Conservation (phyloP, 2,329 filamentous ascomycete genomes). For the Aureobasidium sp. region DNA sequence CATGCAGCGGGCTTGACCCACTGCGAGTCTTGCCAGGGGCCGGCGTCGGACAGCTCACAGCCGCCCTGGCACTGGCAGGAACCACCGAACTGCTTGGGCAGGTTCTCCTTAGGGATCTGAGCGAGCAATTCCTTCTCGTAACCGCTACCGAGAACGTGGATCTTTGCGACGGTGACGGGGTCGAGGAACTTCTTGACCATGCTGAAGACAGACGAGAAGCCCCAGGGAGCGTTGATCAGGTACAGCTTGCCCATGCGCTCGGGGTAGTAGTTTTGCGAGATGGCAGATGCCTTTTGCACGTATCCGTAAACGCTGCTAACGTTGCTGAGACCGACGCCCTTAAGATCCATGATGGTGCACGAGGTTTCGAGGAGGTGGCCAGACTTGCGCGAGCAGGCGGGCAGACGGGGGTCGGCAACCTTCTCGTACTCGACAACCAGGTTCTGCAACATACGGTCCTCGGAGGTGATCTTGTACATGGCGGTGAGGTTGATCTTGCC, state of each 20-base stretch:
- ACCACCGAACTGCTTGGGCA: constrained; percentile 81
- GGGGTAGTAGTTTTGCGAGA: constrained; percentile 99
- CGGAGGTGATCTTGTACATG: constrained; percentile 88
- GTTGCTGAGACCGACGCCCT: constrained; percentile 80
- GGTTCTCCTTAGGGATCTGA: constrained; percentile 82
- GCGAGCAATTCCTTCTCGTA: constrained; percentile 78
- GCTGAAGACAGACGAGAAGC: constrained; percentile 77
- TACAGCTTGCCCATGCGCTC: constrained; percentile 94
- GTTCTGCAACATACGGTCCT: constrained; percentile 92
- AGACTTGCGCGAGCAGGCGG: constrained; percentile 87
- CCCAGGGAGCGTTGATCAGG: constrained; percentile 97
- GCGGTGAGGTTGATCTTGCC: constrained; percentile 84
- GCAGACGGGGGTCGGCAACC: constrained; percentile 82
- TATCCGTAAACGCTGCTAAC: constrained; percentile 81
- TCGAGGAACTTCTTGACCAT: constrained; percentile 92
- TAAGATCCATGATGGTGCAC: constrained; percentile 97
- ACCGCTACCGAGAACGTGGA: constrained; percentile 72
- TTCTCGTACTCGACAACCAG: constrained; percentile 98
- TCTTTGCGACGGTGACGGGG: constrained; percentile 93
- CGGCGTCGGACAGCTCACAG: constrained; percentile 78
- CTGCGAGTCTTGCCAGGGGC: constrained; percentile 74
- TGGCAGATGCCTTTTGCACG: constrained; percentile 71
- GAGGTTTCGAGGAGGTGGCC: constrained; percentile 90
- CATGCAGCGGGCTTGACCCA: constrained; percentile 51
- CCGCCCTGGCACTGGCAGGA: constrained; percentile 72